These are phyloP conservation scores for Leptographium lundbergii DNA, from an alignment of 2,329 filamentous ascomycete genomes.

Conservation along the genomic window DNA sequence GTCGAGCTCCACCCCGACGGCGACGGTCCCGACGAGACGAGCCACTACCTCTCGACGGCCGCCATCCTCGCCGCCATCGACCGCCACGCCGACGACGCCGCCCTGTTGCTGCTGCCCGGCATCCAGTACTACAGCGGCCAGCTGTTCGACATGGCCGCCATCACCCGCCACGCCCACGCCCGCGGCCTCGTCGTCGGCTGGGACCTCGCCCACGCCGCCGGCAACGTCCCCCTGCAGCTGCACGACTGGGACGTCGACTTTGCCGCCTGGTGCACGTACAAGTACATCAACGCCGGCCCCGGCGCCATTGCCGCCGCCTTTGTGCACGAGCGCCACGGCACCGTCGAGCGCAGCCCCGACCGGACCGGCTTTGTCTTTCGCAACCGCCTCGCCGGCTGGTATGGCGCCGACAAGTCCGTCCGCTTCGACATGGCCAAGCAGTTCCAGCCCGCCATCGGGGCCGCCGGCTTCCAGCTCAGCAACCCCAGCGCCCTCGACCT, in stretches of 20 bases:
- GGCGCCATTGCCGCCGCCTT: constrained; percentile 71
- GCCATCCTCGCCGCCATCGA: constrained; percentile 64
- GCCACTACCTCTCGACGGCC: constrained; percentile 50
- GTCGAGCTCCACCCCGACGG: constrained; percentile 57
- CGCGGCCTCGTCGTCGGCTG: constrained; percentile 44
- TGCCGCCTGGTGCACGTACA: constrained; percentile 88
- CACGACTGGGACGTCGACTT: constrained; percentile 91
- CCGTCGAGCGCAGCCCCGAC: constrained; percentile 24
- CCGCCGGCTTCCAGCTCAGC: constrained; percentile 68
- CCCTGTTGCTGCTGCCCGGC: constrained; percentile 66
- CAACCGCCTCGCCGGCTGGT: constrained; percentile 70
- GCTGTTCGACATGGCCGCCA: constrained; percentile 67
- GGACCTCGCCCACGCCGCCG: constrained; percentile 53
- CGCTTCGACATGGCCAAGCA: constrained; percentile 59
- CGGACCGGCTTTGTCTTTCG: constrained; percentile 31
- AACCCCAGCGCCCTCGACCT: constrained; percentile 74
- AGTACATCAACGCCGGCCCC: constrained; percentile 81
- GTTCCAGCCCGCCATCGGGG: constrained; percentile 67
- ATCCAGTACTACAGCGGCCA: constrained; percentile 92
- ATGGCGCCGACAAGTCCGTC: constrained; percentile 64
- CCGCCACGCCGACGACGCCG: constrained; percentile 57
- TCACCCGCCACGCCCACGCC: constrained; percentile 59
- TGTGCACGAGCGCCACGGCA: constrained; percentile 63
- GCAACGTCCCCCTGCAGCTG: constrained; percentile 66
- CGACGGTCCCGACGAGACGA: constrained; percentile 20